These are phyloP conservation scores for Colletotrichum liaoningense DNA, from an alignment of 2,329 filamentous ascomycete species.

Conservation along the genomic window DNA sequence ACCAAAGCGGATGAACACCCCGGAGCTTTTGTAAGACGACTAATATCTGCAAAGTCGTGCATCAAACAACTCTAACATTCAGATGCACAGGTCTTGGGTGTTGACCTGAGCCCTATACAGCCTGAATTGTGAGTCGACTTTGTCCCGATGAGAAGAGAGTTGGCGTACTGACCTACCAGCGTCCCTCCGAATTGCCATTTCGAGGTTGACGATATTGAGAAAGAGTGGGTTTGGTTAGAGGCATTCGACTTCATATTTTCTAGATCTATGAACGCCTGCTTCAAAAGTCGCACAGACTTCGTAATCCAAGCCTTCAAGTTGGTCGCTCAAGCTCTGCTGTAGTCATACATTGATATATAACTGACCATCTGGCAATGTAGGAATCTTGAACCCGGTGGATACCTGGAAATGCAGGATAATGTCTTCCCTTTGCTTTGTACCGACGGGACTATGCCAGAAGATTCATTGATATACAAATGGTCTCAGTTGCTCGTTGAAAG, in stretches of 20 bases:
- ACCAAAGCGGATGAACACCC: constrained; percentile 38
- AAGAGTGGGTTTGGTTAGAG: constrained; percentile 40
- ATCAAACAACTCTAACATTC: no score
- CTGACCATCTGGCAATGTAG: constrained; percentile 40
- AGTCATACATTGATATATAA: constrained; percentile 37
- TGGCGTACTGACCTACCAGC: constrained; percentile 36
- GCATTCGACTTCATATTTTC: constrained; percentile 71
- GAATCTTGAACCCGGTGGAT: neutral
- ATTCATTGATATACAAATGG: constrained; percentile 31
- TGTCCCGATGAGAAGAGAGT: no score
- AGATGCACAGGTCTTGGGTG: constrained; percentile 38
- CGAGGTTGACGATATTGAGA: constrained; percentile 50
- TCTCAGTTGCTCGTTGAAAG: constrained; percentile 36
- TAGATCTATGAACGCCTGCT: constrained; percentile 39
- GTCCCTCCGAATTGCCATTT: constrained; percentile 53
- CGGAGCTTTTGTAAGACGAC: constrained; percentile 39
- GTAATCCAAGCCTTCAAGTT: no score
- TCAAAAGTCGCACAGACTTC: no score
- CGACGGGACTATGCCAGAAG: neutral
- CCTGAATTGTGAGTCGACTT: constrained; percentile 41
- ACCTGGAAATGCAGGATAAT: neutral
- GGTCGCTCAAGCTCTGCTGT: no score
- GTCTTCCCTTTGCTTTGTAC: neutral
- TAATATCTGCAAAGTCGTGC: no score
- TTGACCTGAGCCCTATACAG: constrained; percentile 53